Conservation (phyloP, 2,329 filamentous ascomycete species). For the Aspergillus persii region DNA sequence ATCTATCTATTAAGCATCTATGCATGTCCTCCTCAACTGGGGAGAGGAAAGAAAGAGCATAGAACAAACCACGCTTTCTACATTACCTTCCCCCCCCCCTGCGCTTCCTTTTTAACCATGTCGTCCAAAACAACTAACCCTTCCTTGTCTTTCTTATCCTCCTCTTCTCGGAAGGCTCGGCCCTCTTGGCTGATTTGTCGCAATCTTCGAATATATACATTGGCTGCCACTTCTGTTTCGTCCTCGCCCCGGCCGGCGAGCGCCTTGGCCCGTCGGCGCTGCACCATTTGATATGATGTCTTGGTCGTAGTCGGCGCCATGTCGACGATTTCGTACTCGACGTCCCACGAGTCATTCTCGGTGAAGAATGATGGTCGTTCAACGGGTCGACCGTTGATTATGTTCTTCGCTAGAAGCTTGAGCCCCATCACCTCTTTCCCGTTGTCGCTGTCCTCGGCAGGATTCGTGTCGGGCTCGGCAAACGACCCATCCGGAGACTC, state of each 20-base stretch:
- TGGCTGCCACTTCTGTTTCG: constrained; percentile 41
- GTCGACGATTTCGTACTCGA: constrained; percentile 77
- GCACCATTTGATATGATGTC: constrained; percentile 46
- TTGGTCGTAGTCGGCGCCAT: constrained; percentile 47
- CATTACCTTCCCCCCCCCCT: background rate
- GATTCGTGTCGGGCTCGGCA: background rate
- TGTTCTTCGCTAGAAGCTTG: constrained; percentile 69
- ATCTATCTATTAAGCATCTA: too few species aligned
- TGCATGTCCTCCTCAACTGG: too few species aligned
- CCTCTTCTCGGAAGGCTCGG: constrained; percentile 54
- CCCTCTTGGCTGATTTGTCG: constrained; percentile 54
- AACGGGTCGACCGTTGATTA: constrained; percentile 65
- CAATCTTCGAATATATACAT: constrained; percentile 45
- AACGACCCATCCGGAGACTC: constrained; percentile 3
- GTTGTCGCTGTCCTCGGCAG: background rate
- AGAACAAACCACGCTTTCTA: too few species aligned
- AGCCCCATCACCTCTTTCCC: constrained; percentile 59
- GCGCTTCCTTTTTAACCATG: background rate
- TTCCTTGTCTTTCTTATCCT: constrained; percentile 54
- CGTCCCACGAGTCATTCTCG: constrained; percentile 58
- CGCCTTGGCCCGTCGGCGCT: constrained; percentile 50
- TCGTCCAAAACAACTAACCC: constrained; percentile 33
- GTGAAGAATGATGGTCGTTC: constrained; percentile 56
- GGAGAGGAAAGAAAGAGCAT: background rate
- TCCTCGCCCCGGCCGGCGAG: constrained; percentile 39